A percentile compares a stretch with the other conserved stretches of the same genome.
Evolutionary conservation across 1,139 yeast species (phyloP).

Genomic region (Saccharomyces hybrid): DNA sequence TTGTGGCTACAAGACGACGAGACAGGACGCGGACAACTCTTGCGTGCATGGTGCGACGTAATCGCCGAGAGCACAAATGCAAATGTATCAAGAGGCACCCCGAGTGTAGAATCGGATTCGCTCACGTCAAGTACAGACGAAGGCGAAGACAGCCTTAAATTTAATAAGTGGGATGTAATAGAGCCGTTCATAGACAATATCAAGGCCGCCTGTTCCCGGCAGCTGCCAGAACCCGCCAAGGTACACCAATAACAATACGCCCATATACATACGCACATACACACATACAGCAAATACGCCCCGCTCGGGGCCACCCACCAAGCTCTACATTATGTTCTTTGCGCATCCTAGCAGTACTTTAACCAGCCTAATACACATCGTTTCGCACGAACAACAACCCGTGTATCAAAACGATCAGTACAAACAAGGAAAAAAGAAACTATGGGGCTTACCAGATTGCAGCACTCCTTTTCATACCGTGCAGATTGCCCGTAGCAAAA

Average conservation of each 20-base stretch:
- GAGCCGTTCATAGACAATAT: not conserved
- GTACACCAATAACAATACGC: not conserved
- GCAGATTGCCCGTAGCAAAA: too few species aligned
- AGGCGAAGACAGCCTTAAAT: not conserved
- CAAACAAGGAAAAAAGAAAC: too few species aligned
- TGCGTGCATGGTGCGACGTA: not conserved
- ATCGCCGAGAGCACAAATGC: not conserved
- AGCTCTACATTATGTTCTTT: too few species aligned
- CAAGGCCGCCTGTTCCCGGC: not conserved
- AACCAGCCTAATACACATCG: too few species aligned
- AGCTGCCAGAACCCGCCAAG: not conserved
- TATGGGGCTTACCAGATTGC: too few species aligned
- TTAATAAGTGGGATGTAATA: not conserved
- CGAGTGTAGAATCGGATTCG: not conserved
- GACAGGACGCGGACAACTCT: not conserved
- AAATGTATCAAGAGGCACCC: not conserved
- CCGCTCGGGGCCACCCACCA: too few species aligned
- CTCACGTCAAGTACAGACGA: not conserved
- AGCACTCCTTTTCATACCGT: too few species aligned
- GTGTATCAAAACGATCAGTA: too few species aligned
- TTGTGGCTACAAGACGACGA: not conserved
- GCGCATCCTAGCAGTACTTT: too few species aligned
- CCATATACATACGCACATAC: not conserved
- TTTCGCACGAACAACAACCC: too few species aligned
- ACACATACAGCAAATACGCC: too few species aligned